Evolutionary conservation across 306 rosid species (phyloP), one percentile per base, ranked within the genome.

Genomic region (Comarum palustre): DNA sequence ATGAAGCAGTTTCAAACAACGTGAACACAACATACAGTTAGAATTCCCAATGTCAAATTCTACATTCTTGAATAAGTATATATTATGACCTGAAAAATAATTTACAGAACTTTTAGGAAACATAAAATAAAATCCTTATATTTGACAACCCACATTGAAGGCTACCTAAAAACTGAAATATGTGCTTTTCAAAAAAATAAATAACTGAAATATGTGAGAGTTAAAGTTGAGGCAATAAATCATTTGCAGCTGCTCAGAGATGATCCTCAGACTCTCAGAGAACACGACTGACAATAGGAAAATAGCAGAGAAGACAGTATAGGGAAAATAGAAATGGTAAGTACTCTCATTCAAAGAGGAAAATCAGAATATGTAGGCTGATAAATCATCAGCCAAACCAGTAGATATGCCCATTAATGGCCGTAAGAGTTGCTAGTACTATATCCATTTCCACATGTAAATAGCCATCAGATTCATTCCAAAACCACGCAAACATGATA

Each of bases 341-440:
- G 72, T 16, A 11, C 24, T 4, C 43, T 52, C 65, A 12, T 34
- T 34, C 75, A 54, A 20, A 25, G 54, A 55, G 54, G 75, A 71
- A 15, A 19, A 65, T 4, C 38, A 3, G 73, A 19, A 24, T 11
- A 2, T 4, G 15, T 0, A 72, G 52, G 27, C 67, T 39, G 52
- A 41, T 57, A 8, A 71, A 36, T 4, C 36, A 24, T 22, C n/a
- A 41, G 15, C 24, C 73, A 47, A 48, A 48, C 19, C 45, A 48
- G 61, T 48, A 48, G 17, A 68, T 16, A 8, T 10, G 3, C 7
- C 24, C 61, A 69, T 69, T 57, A 72, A 42, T 58, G n/a, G 57
- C 75, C 75, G 75, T 3, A 16, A 27, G 55, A 42, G 75, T 72
- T 58, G 67, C 67, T 57, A 14, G 27, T 15, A 24, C 25, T n/a